These are phyloP conservation scores for Pichia exigua DNA, from an alignment of 805 yeast genomes.

Conservation along the genomic window DNA sequence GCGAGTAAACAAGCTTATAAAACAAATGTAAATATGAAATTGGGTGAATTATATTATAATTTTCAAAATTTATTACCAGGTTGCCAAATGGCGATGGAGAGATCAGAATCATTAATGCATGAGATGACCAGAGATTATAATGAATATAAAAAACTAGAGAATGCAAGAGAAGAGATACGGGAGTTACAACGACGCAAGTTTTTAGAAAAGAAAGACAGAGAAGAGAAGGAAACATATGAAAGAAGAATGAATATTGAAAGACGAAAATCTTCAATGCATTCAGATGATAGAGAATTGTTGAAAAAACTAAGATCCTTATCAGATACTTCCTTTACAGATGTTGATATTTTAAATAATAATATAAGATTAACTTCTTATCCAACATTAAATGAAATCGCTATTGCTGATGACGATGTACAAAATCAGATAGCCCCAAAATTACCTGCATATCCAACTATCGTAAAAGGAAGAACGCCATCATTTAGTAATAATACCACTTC, in stretches of 20 bases:
- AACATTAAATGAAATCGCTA: slow-evolving; percentile 11
- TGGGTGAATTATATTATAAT: slow-evolving; percentile 21
- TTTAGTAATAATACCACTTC: neutral
- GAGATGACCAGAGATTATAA: slow-evolving; percentile 22
- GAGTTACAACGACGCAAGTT: slow-evolving; percentile 18
- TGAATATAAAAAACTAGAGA: slow-evolving; percentile 17
- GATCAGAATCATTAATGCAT: slow-evolving; percentile 24
- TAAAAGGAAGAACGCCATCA: neutral
- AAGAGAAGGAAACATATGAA: slow-evolving; percentile 4
- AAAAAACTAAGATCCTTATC: slow-evolving; percentile 21
- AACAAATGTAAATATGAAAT: slow-evolving; percentile 14
- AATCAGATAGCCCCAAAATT: slow-evolving; percentile 4
- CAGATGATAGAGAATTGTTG: slow-evolving; percentile 14
- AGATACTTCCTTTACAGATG: slow-evolving; percentile 13
- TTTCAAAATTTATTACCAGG: slow-evolving; percentile 18
- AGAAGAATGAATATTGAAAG: slow-evolving; percentile 9
- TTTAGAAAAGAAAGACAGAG: slow-evolving; percentile 15
- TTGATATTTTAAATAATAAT: slow-evolving; percentile 2
- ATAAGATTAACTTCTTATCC: slow-evolving; percentile 16
- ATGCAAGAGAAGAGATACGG: slow-evolving; percentile 14
- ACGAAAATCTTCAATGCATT: slow-evolving; percentile 13
- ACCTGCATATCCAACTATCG: slow-evolving; percentile 3
- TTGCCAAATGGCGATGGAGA: slow-evolving; percentile 24
- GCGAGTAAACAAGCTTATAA: slow-evolving; percentile 18
- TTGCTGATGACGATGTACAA: slow-evolving; percentile 9